Evolutionary conservation across 2,329 filamentous ascomycete genomes (phyloP).

Genomic region (Talaromyces sp.): DNA sequence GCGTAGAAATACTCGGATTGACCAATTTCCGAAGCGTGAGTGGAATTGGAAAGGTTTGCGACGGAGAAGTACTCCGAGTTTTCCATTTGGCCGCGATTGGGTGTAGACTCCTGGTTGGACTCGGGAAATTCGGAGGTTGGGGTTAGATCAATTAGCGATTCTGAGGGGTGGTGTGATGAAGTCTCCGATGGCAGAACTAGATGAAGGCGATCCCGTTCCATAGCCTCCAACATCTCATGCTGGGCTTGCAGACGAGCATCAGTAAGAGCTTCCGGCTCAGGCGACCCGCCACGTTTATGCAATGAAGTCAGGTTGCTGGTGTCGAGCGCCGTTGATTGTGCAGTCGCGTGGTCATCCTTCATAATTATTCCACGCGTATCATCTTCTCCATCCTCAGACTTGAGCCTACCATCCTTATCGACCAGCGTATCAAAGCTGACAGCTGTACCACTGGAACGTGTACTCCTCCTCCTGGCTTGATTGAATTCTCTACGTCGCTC

Average conservation of each 20-base stretch:
- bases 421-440: conserved; percentile 46
- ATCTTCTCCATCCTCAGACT: conserved; percentile 11
- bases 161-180: conserved; percentile 39
- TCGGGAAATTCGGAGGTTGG: conserved; percentile 44
- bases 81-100: conserved; percentile 19
- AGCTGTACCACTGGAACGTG: conserved; percentile 22
- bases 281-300: conserved; percentile 21
- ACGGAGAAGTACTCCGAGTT: conserved; percentile 27
- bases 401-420: conserved; percentile 39
- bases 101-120: conserved; percentile 22
- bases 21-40: conserved; percentile 34
- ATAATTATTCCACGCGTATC: background rate
- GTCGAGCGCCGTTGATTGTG: conserved; percentile 40
- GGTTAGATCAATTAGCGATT: conserved; percentile 44
- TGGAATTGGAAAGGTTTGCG: conserved; percentile 21
- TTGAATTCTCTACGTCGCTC: conserved; percentile 41
- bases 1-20: conserved; percentile 32
- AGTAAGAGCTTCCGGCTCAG: conserved; percentile 13
- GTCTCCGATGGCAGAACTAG: conserved; percentile 29
- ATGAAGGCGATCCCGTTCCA: conserved; percentile 25
- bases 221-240: conserved; percentile 20
- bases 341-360: conserved; percentile 20
- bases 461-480: conserved; percentile 32
- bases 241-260: conserved; percentile 18
- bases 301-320: conserved; percentile 25